These are phyloP conservation scores for Colletotrichum paranaense DNA, from an alignment of 2,329 filamentous ascomycete genomes.

Conservation along the genomic window DNA sequence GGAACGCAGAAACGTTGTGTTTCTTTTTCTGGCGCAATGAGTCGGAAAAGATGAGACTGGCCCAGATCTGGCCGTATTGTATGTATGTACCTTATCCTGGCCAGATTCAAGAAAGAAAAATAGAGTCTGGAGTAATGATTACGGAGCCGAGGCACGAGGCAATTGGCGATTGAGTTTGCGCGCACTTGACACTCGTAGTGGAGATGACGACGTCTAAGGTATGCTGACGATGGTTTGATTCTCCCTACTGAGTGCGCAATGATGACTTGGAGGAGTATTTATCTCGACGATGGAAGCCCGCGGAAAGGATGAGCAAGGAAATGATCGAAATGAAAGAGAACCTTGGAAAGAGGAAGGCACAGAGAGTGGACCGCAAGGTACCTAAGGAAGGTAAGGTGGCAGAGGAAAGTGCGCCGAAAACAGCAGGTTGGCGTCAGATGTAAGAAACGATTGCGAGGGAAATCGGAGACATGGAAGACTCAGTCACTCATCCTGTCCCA, in stretches of 20 bases:
- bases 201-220: not conserved
- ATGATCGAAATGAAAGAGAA: not conserved
- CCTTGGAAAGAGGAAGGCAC: not conserved
- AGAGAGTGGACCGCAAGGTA: not conserved
- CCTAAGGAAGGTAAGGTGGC: no score
- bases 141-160: not conserved
- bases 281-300: no score
- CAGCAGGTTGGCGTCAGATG: slow-evolving; percentile 23
- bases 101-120: not conserved
- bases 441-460: not conserved
- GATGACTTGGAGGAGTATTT: not conserved
- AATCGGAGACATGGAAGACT: no score
- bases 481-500: not conserved
- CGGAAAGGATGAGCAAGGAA: not conserved
- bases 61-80: not conserved
- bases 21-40: slow-evolving; percentile 2
- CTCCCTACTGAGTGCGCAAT: not conserved
- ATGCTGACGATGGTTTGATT: not conserved
- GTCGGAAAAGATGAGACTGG: not conserved
- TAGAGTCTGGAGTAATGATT: not conserved
- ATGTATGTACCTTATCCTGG: not conserved
- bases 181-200: not conserved
- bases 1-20: slow-evolving; percentile 6
- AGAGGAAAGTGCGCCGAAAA: not conserved
- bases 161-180: not conserved